Base-by-base conservation (phyloP, 768 basidiomycete species). In the Harrya chromipes region DNA sequence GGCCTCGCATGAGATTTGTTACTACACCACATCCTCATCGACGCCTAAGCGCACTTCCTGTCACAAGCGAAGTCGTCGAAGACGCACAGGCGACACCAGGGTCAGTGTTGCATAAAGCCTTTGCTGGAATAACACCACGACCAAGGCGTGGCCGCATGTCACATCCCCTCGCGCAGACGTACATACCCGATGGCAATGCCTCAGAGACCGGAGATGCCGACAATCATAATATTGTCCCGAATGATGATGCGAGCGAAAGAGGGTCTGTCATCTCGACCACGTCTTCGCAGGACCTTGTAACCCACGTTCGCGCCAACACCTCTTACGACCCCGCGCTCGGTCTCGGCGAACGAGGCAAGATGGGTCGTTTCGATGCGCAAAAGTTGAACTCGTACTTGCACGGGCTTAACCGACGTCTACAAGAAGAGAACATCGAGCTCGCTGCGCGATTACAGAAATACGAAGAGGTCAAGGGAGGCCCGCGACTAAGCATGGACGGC, bases 361-460 rank as follows among this genome's bases (percentile, higher is more conserved):
- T 90, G 26, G 84, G 85, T 14, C 74, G 85, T 24, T 93, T 93
- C 69, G 90, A 94, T 64, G 87, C 87, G 3, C 78, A 79, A 16
- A 95, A 93, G 68, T 68, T 95, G 55, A 94, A 95, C 52, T 75
- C 78, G 11, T 94, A 95, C 65, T 67, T 95, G 60, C 90, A 94
- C 67, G 84, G 86, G 10, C 73, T 95, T 43, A 95, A 95, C 66
- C 73, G 84, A 38, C 77, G 85, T 47, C 64, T 95, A 47, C 87
- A 90, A 57, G 87, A 92, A 64, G 93, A 95, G 72, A 94, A 94
- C 62, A 79, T 90, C 61, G 68, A 61, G 12, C 73, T 94, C 8
- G 64, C 82, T 6, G 76, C 77, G 40, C 74, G 79, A 49, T 59
- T 90, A 20, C 71, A 69, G 50, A 74, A 65, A 49, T 63, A 80